phyloP scores from a whole-genome alignment of 2,329 filamentous ascomycete species.

The Aspergillus versicolor region DNA sequence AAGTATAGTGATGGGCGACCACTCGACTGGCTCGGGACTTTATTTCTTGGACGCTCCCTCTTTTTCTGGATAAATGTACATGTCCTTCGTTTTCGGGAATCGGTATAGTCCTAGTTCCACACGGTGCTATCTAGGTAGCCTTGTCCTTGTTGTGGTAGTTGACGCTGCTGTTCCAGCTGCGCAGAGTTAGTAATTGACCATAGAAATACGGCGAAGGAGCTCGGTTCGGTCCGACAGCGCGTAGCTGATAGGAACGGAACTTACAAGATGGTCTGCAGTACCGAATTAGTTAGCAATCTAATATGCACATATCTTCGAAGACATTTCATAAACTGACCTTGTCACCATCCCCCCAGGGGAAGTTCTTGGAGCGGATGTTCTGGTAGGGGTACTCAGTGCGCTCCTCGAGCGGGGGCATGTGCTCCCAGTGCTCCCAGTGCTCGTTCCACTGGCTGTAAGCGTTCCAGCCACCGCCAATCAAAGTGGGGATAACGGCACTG shows the following conservation, averaged over 20 bases:
- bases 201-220: background rate
- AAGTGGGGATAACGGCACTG: conserved; percentile 72
- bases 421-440: conserved; percentile 94
- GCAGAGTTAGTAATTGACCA: conserved; percentile 15
- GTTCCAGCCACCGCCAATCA: conserved; percentile 73
- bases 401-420: conserved; percentile 85
- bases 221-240: background rate
- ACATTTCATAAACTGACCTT: conserved; percentile 60
- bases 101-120: conserved; percentile 1
- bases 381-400: conserved; percentile 92
- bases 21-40: conserved; percentile 18
- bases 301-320: background rate
- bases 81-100: conserved; percentile 14
- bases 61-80: conserved; percentile 34
- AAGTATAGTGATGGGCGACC: conserved; percentile 17
- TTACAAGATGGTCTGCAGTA: conserved; percentile 63
- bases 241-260: conserved; percentile 30
- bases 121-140: conserved; percentile 38
- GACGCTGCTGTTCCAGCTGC: conserved; percentile 88
- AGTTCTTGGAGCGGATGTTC: conserved; percentile 98
- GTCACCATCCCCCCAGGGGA: conserved; percentile 90
- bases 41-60: conserved; percentile 12
- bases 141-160: conserved; percentile 98
- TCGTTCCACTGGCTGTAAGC: conserved; percentile 89
- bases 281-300: conserved; percentile 6